Conservation (phyloP, 331 rosid species). For the Arachis monticola region DNA sequence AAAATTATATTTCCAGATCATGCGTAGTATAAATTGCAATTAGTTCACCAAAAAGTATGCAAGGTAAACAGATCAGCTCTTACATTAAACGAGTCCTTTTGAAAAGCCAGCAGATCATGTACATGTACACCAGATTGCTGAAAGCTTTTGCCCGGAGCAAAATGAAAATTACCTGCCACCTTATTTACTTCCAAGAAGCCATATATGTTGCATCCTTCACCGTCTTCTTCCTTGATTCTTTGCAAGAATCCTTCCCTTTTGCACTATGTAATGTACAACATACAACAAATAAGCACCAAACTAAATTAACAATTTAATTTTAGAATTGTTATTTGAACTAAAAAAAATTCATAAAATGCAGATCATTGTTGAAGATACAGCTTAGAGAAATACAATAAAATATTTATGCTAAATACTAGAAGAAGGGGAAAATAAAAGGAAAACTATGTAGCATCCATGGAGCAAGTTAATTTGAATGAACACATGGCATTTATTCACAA, state of each 20-base stretch:
- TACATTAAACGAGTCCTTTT: slow-evolving; percentile 92
- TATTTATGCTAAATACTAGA: slow-evolving; percentile 6
- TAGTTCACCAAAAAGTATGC: slow-evolving; percentile 20
- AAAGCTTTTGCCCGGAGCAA: slow-evolving; percentile 98
- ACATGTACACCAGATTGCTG: slow-evolving; percentile 90
- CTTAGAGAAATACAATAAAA: slow-evolving; percentile 1
- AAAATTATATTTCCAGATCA: slow-evolving; percentile 20
- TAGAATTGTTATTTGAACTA: slow-evolving; percentile 5
- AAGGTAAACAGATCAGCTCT: slow-evolving; percentile 43
- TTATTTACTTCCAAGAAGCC: slow-evolving; percentile 94
- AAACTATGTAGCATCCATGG: slow-evolving; percentile 4
- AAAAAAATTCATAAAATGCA: slow-evolving; percentile 10
- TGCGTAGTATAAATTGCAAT: not conserved
- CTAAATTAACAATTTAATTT: slow-evolving; percentile 24
- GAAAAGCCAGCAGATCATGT: slow-evolving; percentile 85
- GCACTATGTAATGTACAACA: slow-evolving; percentile 41
- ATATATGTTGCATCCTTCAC: slow-evolving; percentile 96
- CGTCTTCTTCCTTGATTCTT: slow-evolving; percentile 93
- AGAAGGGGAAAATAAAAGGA: not conserved
- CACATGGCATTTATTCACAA: slow-evolving; percentile 8
- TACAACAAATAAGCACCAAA: slow-evolving; percentile 7
- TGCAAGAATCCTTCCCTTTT: slow-evolving; percentile 73
- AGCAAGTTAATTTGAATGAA: slow-evolving; percentile 19
- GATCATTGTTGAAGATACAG: slow-evolving; percentile 18
- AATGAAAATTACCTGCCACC: slow-evolving; percentile 92